Conservation (phyloP, 106 monocot species). For the Ottelia alismoides region DNA sequence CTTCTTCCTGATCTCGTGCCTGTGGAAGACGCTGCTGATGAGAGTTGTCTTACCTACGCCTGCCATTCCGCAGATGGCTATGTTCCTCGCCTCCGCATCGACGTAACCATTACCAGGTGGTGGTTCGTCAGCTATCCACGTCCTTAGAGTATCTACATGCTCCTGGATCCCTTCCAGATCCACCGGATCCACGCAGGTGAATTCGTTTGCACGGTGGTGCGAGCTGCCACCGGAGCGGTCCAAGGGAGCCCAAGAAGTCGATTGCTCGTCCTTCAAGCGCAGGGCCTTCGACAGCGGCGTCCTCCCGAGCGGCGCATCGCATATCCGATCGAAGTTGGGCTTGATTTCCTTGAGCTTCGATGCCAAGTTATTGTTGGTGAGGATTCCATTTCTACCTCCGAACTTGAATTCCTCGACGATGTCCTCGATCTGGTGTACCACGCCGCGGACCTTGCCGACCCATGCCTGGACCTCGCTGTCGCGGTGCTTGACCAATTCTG, state of each 20-base stretch:
- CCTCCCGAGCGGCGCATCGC: neutral
- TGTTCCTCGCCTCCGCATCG: neutral
- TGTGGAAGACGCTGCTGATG: neutral
- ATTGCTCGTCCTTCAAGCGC: neutral
- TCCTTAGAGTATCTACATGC: neutral
- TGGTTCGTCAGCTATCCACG: neutral
- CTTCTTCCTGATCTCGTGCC: neutral
- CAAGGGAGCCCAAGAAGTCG: neutral
- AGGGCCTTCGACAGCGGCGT: neutral
- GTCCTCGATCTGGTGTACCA: neutral
- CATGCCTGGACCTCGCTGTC: neutral
- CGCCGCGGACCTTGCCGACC: neutral
- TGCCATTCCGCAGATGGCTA: neutral
- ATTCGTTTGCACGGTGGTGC: too few relatives aligned
- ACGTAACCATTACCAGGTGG: neutral
- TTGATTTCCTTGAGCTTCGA: too few relatives aligned
- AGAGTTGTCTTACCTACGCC: constrained; percentile 2
- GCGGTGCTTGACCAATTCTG: too few relatives aligned
- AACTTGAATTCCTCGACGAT: neutral
- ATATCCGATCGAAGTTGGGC: too few relatives aligned
- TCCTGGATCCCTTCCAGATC: neutral
- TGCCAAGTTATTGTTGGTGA: too few relatives aligned
- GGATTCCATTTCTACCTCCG: neutral
- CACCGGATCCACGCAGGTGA: too few relatives aligned
- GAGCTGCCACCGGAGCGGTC: neutral